Base-by-base conservation (phyloP, 2,329 filamentous ascomycete species). In the Aspergillus melleus region DNA sequence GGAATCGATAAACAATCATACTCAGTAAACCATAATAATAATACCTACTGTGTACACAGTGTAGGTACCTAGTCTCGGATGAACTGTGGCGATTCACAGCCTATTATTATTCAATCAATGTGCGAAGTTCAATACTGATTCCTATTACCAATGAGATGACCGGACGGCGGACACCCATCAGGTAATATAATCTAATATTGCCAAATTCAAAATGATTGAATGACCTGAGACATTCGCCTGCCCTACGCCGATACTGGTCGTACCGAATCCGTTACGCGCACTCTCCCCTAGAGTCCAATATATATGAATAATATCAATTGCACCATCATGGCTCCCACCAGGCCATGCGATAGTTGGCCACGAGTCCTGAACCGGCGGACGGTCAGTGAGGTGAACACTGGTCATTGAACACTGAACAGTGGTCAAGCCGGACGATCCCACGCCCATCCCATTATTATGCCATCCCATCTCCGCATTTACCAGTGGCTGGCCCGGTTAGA, bases 381-480 rank as follows among this genome's bases (percentile, higher is more conserved):
- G 36, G 36, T 14, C 36, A 24, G 19, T 24, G 44, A 47, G 44
- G 44, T 47, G 44, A 47, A 22, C 44, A 8, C 24, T 47, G 44
- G 36, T 39, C 36, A 8, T 5, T 47, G 44, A 24, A 22, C 44
- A 8, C 24, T 47, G 44, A 24, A 22, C 44, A 47, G 8, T 47
- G 44, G 36, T 42, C 36, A 8, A 42, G 16, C 36, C 14, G 36
- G 36, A 16, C 36, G 44, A 47, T 47, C 49, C 49, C 49, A 51
- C 24, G 49, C 49, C 24, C 24, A 51, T 51, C 49, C 44, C 20
- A 47, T 47, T 32, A 32, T 26, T 32, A 29, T 29, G 49, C 12
- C 49, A 26, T 24, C 20, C 49, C 49, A 22, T 55, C 53, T 56
- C 57, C 52, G 57, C 52, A 59, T 59, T 59, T 51, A n/a, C 16